Base-by-base conservation (phyloP, 169 alveolate species). In the Fabrea salina region DNA sequence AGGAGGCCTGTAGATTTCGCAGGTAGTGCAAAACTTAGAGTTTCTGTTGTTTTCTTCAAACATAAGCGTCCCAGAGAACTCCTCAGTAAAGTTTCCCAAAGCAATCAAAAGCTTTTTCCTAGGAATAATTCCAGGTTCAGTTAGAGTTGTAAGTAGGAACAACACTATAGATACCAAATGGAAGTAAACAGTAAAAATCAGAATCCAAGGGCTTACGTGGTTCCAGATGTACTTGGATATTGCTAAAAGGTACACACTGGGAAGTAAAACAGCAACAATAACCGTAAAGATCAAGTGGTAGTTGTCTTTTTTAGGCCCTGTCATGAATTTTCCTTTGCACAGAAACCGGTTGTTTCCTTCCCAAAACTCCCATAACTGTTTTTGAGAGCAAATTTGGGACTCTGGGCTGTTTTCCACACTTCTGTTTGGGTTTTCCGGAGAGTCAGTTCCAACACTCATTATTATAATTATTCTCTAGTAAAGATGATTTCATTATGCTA, bases 1-100 rank as follows among this genome's bases (percentile, higher is more conserved):
- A 4, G 90, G 87, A 33, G 92, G 92, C 57, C 88, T 89, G 61
- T 75, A 75, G 5, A 89, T 86, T 35, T 71, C 39, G 70, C 94
- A 89, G 22, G 94, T 89, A 2, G 27, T 37, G 68, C 94, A 89
- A 70, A 71, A 89, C 56, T 90, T 83, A 5, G 43, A 57, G 6
- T 33, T 33, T 51, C 59, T 51, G 27, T 51, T 51, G 59, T 30
- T 30, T 33, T 51, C 37, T 22, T 33, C 27, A 22, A 51, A 22
- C 19, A 51, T 30, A 0, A 51, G 39, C 1, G 59, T 33, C 8
- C 33, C 71, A 0, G 71, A 25, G n/a, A 58, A 44, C 16, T 44
- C 53, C 16, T 58, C 71, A 58, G 71, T 37, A 25, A 58, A 37
- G 4, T 27, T 8, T 58, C 43, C 71, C 30, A 58, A 30, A 6